A percentile compares a stretch with the other conserved stretches of the same genome.
Conservation (phyloP, 2,329 filamentous ascomycete genomes). For the Escovopsis weberi region DNA sequence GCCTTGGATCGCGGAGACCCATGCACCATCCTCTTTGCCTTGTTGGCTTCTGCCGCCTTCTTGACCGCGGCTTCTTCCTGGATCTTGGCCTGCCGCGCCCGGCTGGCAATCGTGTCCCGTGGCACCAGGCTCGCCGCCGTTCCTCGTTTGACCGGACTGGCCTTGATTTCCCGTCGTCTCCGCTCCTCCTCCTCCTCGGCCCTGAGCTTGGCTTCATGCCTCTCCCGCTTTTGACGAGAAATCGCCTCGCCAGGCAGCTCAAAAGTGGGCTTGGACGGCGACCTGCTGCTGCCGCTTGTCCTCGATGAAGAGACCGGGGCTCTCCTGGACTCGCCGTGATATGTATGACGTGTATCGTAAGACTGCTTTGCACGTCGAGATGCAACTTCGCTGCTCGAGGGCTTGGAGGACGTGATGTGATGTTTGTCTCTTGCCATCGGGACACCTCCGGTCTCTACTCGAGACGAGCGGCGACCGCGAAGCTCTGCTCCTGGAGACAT, state of each 20-base stretch:
- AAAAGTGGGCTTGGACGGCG: constrained; percentile 40
- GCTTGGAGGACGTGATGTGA: constrained; percentile 36
- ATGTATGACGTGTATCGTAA: constrained; percentile 37
- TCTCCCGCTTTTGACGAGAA: constrained; percentile 38
- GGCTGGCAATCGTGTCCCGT: constrained; percentile 44
- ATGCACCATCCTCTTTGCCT: constrained; percentile 14
- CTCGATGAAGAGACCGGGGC: constrained; percentile 31
- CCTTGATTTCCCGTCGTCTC: constrained; percentile 49
- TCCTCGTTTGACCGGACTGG: constrained; percentile 37
- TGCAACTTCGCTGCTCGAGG: constrained; percentile 44
- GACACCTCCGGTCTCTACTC: neutral
- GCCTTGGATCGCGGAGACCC: constrained; percentile 3
- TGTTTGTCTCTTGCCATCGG: constrained; percentile 20
- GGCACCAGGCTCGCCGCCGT: constrained; percentile 27
- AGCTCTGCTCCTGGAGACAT: neutral
- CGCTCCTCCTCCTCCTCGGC: constrained; percentile 46
- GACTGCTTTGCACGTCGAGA: constrained; percentile 43
- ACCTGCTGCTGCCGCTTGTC: constrained; percentile 26
- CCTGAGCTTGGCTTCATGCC: constrained; percentile 38
- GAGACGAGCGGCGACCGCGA: neutral
- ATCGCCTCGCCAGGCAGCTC: constrained; percentile 50
- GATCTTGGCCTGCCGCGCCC: constrained; percentile 35
- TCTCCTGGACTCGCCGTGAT: constrained; percentile 20
- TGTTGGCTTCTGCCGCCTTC: constrained; percentile 6
- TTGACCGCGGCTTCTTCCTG: constrained; percentile 14